Conservation (phyloP, 1,139 yeast genomes). For the Groenewaldozyma sp. region DNA sequence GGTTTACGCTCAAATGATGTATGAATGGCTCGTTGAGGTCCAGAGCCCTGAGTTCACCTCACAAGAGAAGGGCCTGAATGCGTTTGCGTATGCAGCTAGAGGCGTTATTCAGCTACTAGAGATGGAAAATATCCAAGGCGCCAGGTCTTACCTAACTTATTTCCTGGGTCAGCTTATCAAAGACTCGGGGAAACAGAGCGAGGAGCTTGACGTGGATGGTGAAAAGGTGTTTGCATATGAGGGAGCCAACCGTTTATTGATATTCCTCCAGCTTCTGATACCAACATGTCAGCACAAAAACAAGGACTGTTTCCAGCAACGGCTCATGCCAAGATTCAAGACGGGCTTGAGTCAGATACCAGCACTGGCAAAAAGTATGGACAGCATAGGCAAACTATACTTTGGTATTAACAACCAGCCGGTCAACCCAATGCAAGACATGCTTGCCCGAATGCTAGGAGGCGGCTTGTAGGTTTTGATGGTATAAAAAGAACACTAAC, state of each 20-base stretch:
- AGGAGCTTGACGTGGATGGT: conserved; percentile 12
- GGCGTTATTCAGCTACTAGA: conserved; percentile 63
- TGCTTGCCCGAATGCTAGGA: conserved; percentile 1
- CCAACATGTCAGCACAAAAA: conserved; percentile 50
- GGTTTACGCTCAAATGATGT: conserved; percentile 45
- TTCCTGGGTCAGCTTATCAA: conserved; percentile 32
- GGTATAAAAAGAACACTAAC: too few relatives aligned
- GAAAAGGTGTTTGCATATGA: conserved; percentile 23
- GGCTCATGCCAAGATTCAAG: conserved; percentile 36
- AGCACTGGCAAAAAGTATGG: conserved; percentile 26
- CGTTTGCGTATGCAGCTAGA: conserved; percentile 48
- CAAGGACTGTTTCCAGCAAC: conserved; percentile 23
- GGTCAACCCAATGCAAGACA: conserved; percentile 1
- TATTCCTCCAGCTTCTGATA: conserved; percentile 61
- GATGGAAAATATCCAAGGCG: conserved; percentile 53
- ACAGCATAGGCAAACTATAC: conserved; percentile 38
- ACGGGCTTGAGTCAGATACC: conserved; percentile 37
- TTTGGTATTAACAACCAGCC: conserved; percentile 38
- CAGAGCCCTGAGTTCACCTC: conserved; percentile 14
- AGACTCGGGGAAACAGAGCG: conserved; percentile 1
- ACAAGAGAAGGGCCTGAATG: conserved; percentile 24
- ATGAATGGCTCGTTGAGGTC: conserved; percentile 46
- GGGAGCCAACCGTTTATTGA: conserved; percentile 39
- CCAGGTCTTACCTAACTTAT: conserved; percentile 36
- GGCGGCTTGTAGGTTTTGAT: not conserved